These are phyloP conservation scores for Tuber indicum DNA, from an alignment of 495 filamentous ascomycete genomes.

Conservation along the genomic window DNA sequence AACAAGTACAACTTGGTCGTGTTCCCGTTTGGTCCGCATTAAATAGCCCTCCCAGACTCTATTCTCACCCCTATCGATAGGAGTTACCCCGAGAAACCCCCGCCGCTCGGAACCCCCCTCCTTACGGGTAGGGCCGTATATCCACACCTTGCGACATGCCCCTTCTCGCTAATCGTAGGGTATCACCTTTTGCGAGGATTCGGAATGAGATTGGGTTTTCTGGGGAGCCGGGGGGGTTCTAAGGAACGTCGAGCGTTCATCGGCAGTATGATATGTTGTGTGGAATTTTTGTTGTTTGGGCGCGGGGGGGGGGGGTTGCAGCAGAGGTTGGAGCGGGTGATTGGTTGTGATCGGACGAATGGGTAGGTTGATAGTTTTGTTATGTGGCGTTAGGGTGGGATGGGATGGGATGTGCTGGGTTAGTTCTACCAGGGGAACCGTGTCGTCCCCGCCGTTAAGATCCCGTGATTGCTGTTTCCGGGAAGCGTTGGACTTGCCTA, in stretches of 20 bases:
- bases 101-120: neutral
- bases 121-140: neutral
- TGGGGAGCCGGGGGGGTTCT: too few relatives aligned
- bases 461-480: too few relatives aligned
- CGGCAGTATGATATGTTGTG: too few relatives aligned
- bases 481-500: neutral
- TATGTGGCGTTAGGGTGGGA: neutral
- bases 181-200: neutral
- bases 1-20: neutral
- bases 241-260: too few relatives aligned
- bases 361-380: neutral
- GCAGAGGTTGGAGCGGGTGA: neutral
- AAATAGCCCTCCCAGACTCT: neutral
- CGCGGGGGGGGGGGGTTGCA: neutral
- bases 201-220: neutral
- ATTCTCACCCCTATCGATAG: neutral
- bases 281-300: too few relatives aligned
- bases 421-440: too few relatives aligned
- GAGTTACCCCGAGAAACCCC: neutral
- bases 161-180: neutral
- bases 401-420: neutral
- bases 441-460: too few relatives aligned
- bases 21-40: neutral
- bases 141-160: neutral
- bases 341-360: neutral